Percentiles rank a stretch among this genome's conserved stretches.
phyloP scores from a whole-genome alignment of 352 stramenopile genomes.

The Pythium rhizo-oryzae region DNA sequence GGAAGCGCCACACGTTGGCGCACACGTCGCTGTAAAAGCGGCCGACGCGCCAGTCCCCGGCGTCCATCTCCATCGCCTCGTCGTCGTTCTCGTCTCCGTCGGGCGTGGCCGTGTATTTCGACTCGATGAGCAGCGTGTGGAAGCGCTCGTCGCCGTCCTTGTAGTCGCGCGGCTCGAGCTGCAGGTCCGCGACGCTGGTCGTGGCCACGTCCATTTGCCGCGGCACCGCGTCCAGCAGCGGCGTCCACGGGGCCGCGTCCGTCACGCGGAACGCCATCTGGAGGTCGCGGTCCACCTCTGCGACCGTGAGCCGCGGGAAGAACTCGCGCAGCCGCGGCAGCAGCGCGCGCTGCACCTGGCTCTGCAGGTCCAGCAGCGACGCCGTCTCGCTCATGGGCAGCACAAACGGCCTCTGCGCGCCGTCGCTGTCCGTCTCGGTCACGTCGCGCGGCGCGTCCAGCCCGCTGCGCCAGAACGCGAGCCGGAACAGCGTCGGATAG shows the following conservation, averaged over 20 bases:
- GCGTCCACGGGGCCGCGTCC: slow-evolving; percentile 44
- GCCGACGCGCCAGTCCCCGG: slow-evolving; percentile 47
- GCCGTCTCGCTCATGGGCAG: slow-evolving; percentile 42
- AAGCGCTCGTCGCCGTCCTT: slow-evolving; percentile 39
- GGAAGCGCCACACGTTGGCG: slow-evolving; percentile 60
- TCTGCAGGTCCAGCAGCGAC: slow-evolving; percentile 45
- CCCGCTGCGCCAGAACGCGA: slow-evolving; percentile 45
- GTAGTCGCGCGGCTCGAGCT: slow-evolving; percentile 61
- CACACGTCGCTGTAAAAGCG: slow-evolving; percentile 72
- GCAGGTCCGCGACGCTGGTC: slow-evolving; percentile 43
- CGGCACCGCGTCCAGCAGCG: slow-evolving; percentile 36
- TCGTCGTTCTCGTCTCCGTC: not conserved
- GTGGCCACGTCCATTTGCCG: slow-evolving; percentile 16
- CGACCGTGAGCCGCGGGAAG: slow-evolving; percentile 40
- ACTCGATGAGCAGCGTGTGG: slow-evolving; percentile 9
- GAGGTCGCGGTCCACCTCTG: slow-evolving; percentile 35
- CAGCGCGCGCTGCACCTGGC: slow-evolving; percentile 45
- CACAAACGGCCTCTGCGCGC: slow-evolving; percentile 38
- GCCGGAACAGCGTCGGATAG: slow-evolving; percentile 66
- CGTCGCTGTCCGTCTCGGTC: slow-evolving; percentile 39
- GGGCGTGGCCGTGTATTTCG: not conserved
- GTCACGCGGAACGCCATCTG: slow-evolving; percentile 56
- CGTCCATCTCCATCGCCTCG: not conserved
- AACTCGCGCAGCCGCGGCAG: slow-evolving; percentile 36
- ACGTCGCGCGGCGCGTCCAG: slow-evolving; percentile 35